Evolutionary conservation across 2,329 filamentous ascomycete genomes (phyloP), one percentile per base, ranked within the genome.

Genomic region (Diaporthe citriasiana): DNA sequence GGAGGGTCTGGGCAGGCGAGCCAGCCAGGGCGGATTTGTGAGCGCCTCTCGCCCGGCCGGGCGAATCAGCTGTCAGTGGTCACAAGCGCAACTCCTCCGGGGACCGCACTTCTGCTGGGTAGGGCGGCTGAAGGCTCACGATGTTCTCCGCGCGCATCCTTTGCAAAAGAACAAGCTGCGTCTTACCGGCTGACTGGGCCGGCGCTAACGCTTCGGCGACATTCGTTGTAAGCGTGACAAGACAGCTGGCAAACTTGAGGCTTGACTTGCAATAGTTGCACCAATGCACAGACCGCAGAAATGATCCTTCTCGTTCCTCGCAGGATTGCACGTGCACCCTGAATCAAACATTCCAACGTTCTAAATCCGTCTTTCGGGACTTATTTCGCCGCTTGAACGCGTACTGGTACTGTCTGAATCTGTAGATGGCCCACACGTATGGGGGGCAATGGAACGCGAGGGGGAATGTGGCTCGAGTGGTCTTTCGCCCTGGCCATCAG

Each of bases 1-100:
- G 89, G 71, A 83, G 89, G 57, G 87, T 87, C 7, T 91, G 88
- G 87, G 88, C 87, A 56, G 90, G 89, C 2, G 89, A 91, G 79
- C 83, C 83, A 51, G 88, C 89, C 15, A 84, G 82, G 73, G 85
- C 84, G n/a, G 84, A 90, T 80, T 79, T 89, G 77, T 90, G 82
- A 77, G 19, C 35, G 59, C 4, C n/a, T n/a, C 4, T 30, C 19
- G 27, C 30, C n/a, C 12, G 40, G 27, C 7, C 25, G 45, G 42
- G 12, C 42, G 25, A 35, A 35, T 13, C 55, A 17, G 38, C n/a
- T n/a, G n/a, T n/a, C n/a, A n/a, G n/a, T n/a, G n/a, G 13, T 38
- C 53, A 40, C 13, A 55, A 40, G 55, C 6, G 68, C 7, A 22
- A 6, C 8, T 17, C 25, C 7, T 63, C 38, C 57, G 15, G 9